Base-by-base conservation (phyloP, 2,329 filamentous ascomycete species). In the Sphaerulina musiva region DNA sequence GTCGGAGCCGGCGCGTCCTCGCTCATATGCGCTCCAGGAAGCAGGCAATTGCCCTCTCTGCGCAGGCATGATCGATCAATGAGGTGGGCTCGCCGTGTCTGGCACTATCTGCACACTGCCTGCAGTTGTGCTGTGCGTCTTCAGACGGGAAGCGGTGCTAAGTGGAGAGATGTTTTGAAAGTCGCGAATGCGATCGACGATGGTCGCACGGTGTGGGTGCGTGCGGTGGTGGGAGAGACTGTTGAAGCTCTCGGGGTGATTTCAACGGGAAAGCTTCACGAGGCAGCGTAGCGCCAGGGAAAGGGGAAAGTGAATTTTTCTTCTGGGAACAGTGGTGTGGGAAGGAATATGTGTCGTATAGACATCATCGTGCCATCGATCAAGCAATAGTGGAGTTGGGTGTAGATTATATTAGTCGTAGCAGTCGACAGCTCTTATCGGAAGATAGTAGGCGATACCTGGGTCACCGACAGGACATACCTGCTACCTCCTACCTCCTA, bases 11-110 rank as follows among this genome's bases (percentile, higher is more conserved):
- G 70, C 62, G 50, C 72, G 69, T 44, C 65, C 70, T 54, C 62
- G 62, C 49, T 76, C 74, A 62, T 76, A 76, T 49, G 72, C 70
- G 54, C 70, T 67, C 75, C 75, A 77, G 32, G 67, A 72, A 31
- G 73, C 64, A n/a, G 75, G 74, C 62, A 70, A 54, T 2, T 64
- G 64, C 44, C 62, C 62, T 51, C 63, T 52, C 14, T 56, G 52
- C n/a, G 64, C 57, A 46, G 65, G 62, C 65, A 67, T 67, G 44
- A 46, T 36, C 34, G 44, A 46, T 36, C 34, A 32, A 29, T 6
- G 39, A 14, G 44, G 40, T 36, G 32, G 36, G 26, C 5, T 29
- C 5, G 26, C 26, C 3, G 6, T 29, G 26, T 29, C 26, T 29
- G 26, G 26, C 26, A 29, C 5, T 29, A 4, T 29, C 26, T 29